Conservation (phyloP, 192 early-diverging fungal genomes). For the Phycomyces blakesleeanus region DNA sequence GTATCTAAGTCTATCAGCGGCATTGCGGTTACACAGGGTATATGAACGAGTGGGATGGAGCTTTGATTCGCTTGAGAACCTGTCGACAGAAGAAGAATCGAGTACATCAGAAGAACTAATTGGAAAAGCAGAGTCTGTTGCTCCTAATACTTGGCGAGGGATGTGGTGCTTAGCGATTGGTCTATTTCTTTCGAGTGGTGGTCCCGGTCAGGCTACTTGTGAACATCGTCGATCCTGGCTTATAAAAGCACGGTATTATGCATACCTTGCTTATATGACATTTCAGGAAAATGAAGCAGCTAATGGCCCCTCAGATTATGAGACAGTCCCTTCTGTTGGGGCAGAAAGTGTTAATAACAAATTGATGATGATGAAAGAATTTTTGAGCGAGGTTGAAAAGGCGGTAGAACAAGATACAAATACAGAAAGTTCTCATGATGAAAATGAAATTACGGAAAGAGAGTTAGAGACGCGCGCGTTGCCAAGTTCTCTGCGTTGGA, state of each 20-base stretch:
- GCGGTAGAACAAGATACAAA: background rate
- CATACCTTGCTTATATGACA: too few species aligned
- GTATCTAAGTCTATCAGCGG: background rate
- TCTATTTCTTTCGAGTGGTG: slow-evolving; percentile 4
- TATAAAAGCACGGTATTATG: background rate
- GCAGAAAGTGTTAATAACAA: too few species aligned
- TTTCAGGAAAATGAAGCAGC: too few species aligned
- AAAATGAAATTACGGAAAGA: too few species aligned
- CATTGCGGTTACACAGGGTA: background rate
- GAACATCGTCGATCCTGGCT: slow-evolving; percentile 8
- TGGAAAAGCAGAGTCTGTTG: slow-evolving; percentile 7
- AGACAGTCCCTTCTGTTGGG: too few species aligned
- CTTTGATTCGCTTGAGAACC: background rate
- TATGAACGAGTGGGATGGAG: background rate
- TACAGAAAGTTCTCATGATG: too few species aligned
- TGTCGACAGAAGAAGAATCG: background rate
- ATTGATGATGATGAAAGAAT: too few species aligned
- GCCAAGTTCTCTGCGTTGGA: background rate
- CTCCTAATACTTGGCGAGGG: slow-evolving; percentile 11
- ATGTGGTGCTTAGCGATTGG: slow-evolving; percentile 19
- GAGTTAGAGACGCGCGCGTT: too few species aligned
- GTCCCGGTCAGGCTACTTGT: background rate
- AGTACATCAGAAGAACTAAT: background rate
- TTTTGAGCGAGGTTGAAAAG: background rate
- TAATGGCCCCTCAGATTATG: too few species aligned